These are phyloP conservation scores for Lactarius psammicola DNA, from an alignment of 768 basidiomycete species.

Conservation along the genomic window DNA sequence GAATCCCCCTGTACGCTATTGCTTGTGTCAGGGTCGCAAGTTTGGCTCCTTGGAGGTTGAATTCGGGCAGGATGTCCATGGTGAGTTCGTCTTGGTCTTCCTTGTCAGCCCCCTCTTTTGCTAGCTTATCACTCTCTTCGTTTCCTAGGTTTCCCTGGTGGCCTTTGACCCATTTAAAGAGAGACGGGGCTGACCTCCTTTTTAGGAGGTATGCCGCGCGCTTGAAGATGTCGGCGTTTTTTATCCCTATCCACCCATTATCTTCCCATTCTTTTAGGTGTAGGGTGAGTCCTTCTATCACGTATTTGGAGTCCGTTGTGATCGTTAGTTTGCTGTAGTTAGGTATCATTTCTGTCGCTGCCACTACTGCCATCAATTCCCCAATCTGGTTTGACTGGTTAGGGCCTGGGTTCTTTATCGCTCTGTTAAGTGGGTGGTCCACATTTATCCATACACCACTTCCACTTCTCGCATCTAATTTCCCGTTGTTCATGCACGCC, in stretches of 20 bases:
- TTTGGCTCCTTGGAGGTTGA: too few species aligned
- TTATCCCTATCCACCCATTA: neutral
- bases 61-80: neutral
- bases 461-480: too few species aligned
- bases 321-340: neutral
- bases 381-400: too few species aligned
- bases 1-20: too few species aligned
- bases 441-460: too few species aligned
- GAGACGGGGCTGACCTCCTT: neutral
- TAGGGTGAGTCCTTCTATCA: neutral
- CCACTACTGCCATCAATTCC: too few species aligned
- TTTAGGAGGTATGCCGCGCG: neutral
- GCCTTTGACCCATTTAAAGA: slow-evolving; percentile 7
- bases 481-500: too few species aligned
- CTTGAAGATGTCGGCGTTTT: neutral
- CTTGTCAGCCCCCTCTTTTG: neutral
- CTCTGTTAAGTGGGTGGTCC: too few species aligned
- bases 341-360: neutral
- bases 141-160: neutral
- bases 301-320: neutral
- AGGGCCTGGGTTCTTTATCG: too few species aligned
- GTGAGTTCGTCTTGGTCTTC: neutral
- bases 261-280: neutral
- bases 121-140: neutral
- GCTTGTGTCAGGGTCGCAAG: too few species aligned